phyloP scores from a whole-genome alignment of 2,329 filamentous ascomycete genomes.

The Fusarium sp. region DNA sequence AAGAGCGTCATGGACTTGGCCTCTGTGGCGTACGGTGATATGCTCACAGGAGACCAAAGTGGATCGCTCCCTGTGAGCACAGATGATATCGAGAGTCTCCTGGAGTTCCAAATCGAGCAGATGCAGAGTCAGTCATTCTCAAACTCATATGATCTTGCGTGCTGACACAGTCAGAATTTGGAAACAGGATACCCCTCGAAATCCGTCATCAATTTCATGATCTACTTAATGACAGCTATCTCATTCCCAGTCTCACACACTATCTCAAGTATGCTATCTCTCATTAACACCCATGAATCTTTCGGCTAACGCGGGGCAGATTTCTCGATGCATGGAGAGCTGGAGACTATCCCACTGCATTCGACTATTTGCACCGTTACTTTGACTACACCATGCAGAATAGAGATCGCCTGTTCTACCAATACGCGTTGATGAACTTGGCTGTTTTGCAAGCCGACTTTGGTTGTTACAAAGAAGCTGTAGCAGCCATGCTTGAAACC shows the following conservation, averaged over 20 bases:
- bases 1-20: conserved; percentile 58
- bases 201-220: conserved; percentile 77
- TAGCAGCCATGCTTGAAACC: conserved; percentile 94
- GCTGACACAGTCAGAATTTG: conserved; percentile 65
- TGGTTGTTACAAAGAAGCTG: conserved; percentile 87
- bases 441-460: conserved; percentile 96
- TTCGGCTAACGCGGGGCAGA: conserved; percentile 44
- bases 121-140: conserved; percentile 76
- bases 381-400: conserved; percentile 97
- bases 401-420: conserved; percentile 85
- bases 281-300: conserved; percentile 1
- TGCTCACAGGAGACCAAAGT: conserved; percentile 57
- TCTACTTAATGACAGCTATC: conserved; percentile 73
- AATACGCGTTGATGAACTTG: conserved; percentile 93
- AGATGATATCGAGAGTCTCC: conserved; percentile 80
- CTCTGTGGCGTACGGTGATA: conserved; percentile 62
- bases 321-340: conserved; percentile 94
- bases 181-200: conserved; percentile 78
- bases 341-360: conserved; percentile 88
- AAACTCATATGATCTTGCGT: neutral
- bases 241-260: conserved; percentile 78
- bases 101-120: conserved; percentile 89
- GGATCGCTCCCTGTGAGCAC: conserved; percentile 69
- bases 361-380: conserved; percentile 92
- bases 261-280: conserved; percentile 69